Evolutionary conservation across 2,329 filamentous ascomycete species (phyloP).

Genomic region (Trichoderma cornu-damae): DNA sequence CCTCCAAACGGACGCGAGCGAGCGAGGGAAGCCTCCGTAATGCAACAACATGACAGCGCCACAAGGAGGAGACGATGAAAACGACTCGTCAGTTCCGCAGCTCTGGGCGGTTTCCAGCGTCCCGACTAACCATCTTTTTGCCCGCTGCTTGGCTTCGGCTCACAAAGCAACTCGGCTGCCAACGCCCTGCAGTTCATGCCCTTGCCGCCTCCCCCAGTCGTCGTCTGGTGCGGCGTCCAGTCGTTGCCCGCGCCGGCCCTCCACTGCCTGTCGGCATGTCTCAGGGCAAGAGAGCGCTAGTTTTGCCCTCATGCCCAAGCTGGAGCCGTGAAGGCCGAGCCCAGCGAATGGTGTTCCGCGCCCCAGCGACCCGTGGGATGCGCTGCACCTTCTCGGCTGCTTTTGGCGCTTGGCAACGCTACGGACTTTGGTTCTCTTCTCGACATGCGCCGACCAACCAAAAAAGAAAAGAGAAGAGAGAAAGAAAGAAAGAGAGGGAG

Average conservation of each 20-base stretch:
- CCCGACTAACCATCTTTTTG: neutral
- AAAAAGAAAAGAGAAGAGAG: too few species aligned
- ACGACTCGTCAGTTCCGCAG: slow-evolving; percentile 6
- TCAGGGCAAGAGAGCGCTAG: slow-evolving; percentile 13
- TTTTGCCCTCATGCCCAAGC: neutral
- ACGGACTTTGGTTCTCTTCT: neutral
- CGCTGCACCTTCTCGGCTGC: neutral
- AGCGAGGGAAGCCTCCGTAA: neutral
- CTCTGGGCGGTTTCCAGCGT: too few species aligned
- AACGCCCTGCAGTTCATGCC: neutral
- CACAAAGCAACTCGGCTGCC: neutral
- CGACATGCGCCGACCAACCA: too few species aligned
- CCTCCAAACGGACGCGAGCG: neutral
- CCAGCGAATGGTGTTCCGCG: neutral
- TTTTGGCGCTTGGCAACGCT: neutral
- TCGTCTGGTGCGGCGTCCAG: slow-evolving; percentile 4
- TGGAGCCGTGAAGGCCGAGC: neutral
- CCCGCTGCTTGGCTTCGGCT: slow-evolving; percentile 3
- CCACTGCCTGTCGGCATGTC: slow-evolving; percentile 12
- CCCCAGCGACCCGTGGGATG: neutral
- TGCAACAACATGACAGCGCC: slow-evolving; percentile 1
- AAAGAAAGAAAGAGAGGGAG: too few species aligned
- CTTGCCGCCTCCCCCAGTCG: slow-evolving; percentile 5
- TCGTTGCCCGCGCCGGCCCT: slow-evolving; percentile 11
- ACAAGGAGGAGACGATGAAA: slow-evolving; percentile 1